Evolutionary conservation across 192 early-diverging fungal species (phyloP).

Genomic region (Dissophora globulifera): DNA sequence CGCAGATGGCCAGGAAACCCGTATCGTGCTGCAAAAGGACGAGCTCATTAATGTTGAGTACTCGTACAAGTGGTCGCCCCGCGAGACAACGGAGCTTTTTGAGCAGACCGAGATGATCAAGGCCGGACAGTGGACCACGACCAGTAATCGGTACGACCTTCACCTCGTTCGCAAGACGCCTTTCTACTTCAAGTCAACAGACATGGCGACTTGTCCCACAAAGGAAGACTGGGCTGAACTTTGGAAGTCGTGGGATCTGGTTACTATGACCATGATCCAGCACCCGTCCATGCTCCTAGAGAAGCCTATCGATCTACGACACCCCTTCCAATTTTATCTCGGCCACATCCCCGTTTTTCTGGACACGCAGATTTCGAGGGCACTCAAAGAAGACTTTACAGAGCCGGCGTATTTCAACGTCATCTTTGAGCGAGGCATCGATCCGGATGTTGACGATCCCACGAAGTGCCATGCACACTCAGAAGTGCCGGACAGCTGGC

Average conservation of each 20-base stretch:
- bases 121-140: conserved; percentile 64
- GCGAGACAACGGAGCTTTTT: conserved; percentile 66
- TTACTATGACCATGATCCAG: conserved; percentile 72
- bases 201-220: conserved; percentile 59
- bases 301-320: conserved; percentile 84
- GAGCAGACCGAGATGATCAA: conserved; percentile 56
- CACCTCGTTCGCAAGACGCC: conserved; percentile 66
- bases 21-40: conserved; percentile 67
- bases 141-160: conserved; percentile 65
- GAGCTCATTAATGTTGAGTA: conserved; percentile 93
- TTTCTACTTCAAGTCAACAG: conserved; percentile 52
- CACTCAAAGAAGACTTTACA: conserved; percentile 59
- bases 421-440: conserved; percentile 96
- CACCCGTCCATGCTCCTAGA: conserved; percentile 61
- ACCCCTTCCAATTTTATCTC: conserved; percentile 91
- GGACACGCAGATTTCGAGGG: conserved; percentile 67
- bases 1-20: conserved; percentile 14
- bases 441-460: conserved; percentile 85
- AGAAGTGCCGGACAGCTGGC: conserved; percentile 75
- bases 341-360: conserved; percentile 85
- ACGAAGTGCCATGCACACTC: conserved; percentile 84
- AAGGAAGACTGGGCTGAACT: conserved; percentile 80
- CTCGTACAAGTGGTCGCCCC: conserved; percentile 82
- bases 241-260: conserved; percentile 85
- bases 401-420: conserved; percentile 71